Evolutionary conservation across 495 filamentous ascomycete species (phyloP).

Genomic region (Xylaria cubensis): DNA sequence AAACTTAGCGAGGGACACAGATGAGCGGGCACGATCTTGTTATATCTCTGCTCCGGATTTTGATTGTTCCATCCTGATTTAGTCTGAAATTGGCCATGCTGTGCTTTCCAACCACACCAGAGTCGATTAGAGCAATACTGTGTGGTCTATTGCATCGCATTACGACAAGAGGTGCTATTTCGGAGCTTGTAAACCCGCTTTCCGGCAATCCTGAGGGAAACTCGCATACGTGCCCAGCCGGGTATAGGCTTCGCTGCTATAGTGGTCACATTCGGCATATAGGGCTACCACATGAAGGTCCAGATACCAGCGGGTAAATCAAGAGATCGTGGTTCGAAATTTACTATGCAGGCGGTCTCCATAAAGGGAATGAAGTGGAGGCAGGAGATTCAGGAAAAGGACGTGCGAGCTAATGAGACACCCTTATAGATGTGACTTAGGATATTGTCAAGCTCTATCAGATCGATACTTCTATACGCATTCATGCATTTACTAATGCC

Average conservation of each 20-base stretch:
- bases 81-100: neutral
- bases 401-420: too few relatives aligned
- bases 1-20: neutral
- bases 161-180: neutral
- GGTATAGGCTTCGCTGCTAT: conserved; percentile 6
- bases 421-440: too few relatives aligned
- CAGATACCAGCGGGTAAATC: conserved; percentile 11
- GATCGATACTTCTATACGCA: too few relatives aligned
- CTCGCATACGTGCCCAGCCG: conserved; percentile 21
- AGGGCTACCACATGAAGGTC: neutral
- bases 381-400: too few relatives aligned
- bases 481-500: too few relatives aligned
- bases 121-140: neutral
- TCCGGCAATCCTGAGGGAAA: neutral
- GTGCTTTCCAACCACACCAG: neutral
- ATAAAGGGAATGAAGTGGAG: too few relatives aligned
- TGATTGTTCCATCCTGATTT: neutral
- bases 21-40: conserved; percentile 8
- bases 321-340: neutral
- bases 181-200: conserved; percentile 17
- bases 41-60: conserved; percentile 14
- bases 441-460: too few relatives aligned
- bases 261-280: conserved; percentile 20
- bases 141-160: neutral
- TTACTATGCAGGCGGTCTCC: too few relatives aligned